Percentiles rank a stretch among this genome's conserved stretches.
Evolutionary conservation across 768 basidiomycete species (phyloP).

Genomic region (Suillus luteus): DNA sequence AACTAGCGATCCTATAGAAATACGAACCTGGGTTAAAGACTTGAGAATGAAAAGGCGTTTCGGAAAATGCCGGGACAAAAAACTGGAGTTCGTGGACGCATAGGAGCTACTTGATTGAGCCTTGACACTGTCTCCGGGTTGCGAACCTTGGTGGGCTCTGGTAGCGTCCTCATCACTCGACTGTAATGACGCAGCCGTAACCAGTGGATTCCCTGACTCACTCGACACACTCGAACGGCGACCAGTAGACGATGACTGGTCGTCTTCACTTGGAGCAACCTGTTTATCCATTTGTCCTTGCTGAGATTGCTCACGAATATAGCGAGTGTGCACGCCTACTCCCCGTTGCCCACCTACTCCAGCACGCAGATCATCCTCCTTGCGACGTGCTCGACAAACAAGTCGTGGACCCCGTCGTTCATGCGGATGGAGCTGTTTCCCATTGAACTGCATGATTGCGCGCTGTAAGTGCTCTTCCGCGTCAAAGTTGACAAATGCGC

Average conservation of each 20-base stretch:
- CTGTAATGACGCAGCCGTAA: conserved; percentile 33
- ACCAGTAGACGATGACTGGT: conserved; percentile 5
- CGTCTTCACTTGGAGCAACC: conserved; percentile 15
- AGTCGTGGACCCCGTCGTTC: conserved; percentile 76
- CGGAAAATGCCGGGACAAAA: conserved; percentile 77
- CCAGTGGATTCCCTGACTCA: conserved; percentile 20
- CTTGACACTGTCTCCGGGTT: conserved; percentile 14
- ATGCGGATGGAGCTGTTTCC: conserved; percentile 61
- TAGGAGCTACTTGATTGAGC: conserved; percentile 61
- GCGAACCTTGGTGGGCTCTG: neutral
- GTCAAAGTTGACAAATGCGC: conserved; percentile 91
- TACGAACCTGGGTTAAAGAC: conserved; percentile 72
- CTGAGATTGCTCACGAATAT: conserved; percentile 66
- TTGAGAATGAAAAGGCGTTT: conserved; percentile 93
- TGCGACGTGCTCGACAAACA: conserved; percentile 79
- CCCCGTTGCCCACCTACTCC: conserved; percentile 94
- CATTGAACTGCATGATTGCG: conserved; percentile 77
- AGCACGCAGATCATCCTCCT: conserved; percentile 82
- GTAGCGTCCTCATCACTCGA: conserved; percentile 42
- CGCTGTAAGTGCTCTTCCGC: conserved; percentile 58
- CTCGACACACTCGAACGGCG: conserved; percentile 14
- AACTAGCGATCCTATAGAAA: neutral
- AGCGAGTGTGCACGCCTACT: conserved; percentile 78
- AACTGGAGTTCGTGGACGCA: conserved; percentile 82
- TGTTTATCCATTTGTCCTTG: conserved; percentile 32